phyloP scores from a whole-genome alignment of 148 eudicot species.

The Vaccinium darrowii region DNA sequence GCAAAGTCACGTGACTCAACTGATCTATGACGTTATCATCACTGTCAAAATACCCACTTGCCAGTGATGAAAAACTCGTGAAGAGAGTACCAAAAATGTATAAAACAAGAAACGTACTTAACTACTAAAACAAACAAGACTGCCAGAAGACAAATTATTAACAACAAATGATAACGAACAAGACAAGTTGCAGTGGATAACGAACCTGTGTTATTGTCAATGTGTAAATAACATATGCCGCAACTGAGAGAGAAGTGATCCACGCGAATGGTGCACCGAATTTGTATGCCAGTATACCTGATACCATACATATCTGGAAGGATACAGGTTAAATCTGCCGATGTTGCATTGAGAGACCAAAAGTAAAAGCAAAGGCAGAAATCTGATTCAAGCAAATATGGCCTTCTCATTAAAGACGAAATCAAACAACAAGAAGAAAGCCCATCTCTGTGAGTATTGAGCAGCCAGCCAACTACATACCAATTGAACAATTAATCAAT shows the following conservation, averaged over 20 bases:
- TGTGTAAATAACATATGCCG: constrained; percentile 80
- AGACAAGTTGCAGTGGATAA: constrained; percentile 4
- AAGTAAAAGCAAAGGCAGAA: neutral
- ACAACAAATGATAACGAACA: neutral
- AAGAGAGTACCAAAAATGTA: neutral
- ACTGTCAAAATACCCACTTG: neutral
- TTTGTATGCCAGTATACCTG: constrained; percentile 95
- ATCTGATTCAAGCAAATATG: constrained; percentile 13
- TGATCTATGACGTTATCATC: neutral
- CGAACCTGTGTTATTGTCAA: constrained; percentile 83
- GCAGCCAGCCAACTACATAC: neutral
- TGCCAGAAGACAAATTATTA: neutral
- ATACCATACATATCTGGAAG: constrained; percentile 90
- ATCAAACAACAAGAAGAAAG: neutral
- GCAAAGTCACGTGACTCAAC: neutral
- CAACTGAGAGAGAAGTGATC: constrained; percentile 91
- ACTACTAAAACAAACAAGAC: neutral
- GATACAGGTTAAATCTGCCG: constrained; percentile 46
- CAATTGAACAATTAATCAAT: neutral
- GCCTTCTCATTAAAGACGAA: neutral
- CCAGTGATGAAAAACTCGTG: neutral
- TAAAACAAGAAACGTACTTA: neutral
- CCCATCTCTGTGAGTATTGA: neutral
- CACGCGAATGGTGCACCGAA: constrained; percentile 92
- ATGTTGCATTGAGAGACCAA: constrained; percentile 17